These are phyloP conservation scores for Annulohypoxylon truncatum DNA, from an alignment of 2,329 filamentous ascomycete genomes.

Conservation along the genomic window DNA sequence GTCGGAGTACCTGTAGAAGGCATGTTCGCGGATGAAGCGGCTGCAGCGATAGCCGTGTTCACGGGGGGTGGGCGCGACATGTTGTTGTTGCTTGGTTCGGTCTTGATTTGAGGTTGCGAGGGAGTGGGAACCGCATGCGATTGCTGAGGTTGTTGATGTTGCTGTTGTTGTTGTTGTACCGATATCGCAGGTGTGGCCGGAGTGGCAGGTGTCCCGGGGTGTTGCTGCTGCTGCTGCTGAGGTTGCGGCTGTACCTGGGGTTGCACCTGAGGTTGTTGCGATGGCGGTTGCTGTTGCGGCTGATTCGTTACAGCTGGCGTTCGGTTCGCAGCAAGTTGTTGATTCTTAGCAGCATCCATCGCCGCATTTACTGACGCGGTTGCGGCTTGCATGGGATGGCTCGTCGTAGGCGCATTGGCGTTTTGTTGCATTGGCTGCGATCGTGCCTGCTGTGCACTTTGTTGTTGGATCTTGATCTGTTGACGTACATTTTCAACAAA, in stretches of 20 bases:
- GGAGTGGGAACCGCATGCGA: conserved; percentile 38
- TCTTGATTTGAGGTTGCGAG: conserved; percentile 51
- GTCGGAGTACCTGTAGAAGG: conserved; percentile 61
- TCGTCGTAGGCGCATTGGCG: conserved; percentile 36
- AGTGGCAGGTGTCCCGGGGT: conserved; percentile 42
- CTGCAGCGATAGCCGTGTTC: conserved; percentile 60
- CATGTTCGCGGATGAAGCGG: conserved; percentile 51
- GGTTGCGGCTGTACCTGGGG: conserved; percentile 13
- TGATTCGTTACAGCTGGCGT: conserved; percentile 34
- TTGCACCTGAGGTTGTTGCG: conserved; percentile 35
- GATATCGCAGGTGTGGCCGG: conserved; percentile 44
- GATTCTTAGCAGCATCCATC: conserved; percentile 50
- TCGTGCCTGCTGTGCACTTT: conserved; percentile 41
- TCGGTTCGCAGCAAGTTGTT: conserved; percentile 46
- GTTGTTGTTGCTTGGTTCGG: conserved; percentile 49
- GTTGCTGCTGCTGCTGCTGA: conserved; percentile 37
- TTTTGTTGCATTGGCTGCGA: conserved; percentile 46
- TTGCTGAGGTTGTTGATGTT: conserved; percentile 35
- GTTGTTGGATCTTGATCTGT: conserved; percentile 40
- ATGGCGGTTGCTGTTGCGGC: conserved; percentile 27
- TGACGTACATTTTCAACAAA: conserved; percentile 43
- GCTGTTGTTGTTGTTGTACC: conserved; percentile 43
- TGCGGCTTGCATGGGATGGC: conserved; percentile 49
- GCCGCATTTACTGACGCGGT: conserved; percentile 51
- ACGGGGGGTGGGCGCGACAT: conserved; percentile 58